Evolutionary conservation across 192 early-diverging fungal genomes (phyloP).

Genomic region (Linderina pennispora): DNA sequence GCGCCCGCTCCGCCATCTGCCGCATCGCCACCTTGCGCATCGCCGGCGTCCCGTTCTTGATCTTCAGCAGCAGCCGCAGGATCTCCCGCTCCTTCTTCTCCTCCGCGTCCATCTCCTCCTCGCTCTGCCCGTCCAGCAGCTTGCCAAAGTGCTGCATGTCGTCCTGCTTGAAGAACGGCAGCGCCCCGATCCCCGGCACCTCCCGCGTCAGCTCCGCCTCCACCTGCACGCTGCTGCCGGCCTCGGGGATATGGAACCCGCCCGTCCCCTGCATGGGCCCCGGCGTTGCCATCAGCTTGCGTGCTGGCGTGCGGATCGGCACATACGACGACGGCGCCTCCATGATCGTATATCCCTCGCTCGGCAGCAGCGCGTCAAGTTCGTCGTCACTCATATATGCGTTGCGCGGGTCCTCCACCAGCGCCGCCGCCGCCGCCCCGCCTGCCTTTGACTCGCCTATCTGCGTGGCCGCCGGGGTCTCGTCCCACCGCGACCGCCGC

Average conservation of each 20-base stretch:
- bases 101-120: constrained; percentile 71
- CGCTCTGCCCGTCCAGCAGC: constrained; percentile 79
- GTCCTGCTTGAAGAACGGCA: constrained; percentile 93
- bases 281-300: constrained; percentile 92
- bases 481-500: too few species aligned
- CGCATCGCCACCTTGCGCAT: constrained; percentile 90
- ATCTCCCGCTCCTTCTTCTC: constrained; percentile 95
- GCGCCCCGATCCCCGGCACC: constrained; percentile 78
- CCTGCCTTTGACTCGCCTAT: too few species aligned
- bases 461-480: constrained; percentile 68
- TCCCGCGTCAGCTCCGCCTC: constrained; percentile 72
- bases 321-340: constrained; percentile 82
- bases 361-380: constrained; percentile 90
- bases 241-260: constrained; percentile 83
- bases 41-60: constrained; percentile 97
- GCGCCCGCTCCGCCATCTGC: constrained; percentile 93
- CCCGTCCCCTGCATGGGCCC: constrained; percentile 68
- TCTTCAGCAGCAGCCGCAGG: constrained; percentile 90
- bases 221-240: constrained; percentile 50
- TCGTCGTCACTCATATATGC: constrained; percentile 85
- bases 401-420: constrained; percentile 82
- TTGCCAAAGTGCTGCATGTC: constrained; percentile 98
- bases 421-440: too few species aligned
- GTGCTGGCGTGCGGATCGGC: constrained; percentile 93
- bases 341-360: constrained; percentile 84